Conservation (phyloP, 768 basidiomycete species). For the Mrakia frigida region DNA sequence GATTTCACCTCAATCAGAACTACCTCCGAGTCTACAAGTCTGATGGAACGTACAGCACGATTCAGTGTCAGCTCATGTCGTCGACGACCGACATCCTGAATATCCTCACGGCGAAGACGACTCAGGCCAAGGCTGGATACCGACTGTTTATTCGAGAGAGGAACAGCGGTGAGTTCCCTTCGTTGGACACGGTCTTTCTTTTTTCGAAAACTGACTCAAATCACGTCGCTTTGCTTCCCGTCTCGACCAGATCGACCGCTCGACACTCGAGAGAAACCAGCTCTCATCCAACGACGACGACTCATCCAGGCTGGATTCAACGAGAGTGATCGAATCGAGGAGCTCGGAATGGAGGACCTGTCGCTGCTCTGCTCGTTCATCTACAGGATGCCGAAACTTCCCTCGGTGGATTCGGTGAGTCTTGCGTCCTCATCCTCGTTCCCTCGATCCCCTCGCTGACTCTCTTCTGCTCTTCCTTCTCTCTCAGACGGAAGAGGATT, state of each 20-base stretch:
- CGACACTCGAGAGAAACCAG: constrained; percentile 72
- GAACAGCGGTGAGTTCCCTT: constrained; percentile 47
- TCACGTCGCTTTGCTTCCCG: neutral
- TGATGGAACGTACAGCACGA: constrained; percentile 66
- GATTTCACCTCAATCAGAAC: constrained; percentile 42
- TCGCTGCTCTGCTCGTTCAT: constrained; percentile 83
- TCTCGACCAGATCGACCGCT: constrained; percentile 67
- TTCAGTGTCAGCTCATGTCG: constrained; percentile 58
- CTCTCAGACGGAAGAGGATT: constrained; percentile 65
- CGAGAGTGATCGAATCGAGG: constrained; percentile 67
- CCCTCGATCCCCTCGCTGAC: neutral
- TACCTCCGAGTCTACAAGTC: constrained; percentile 71
- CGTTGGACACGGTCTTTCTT: neutral
- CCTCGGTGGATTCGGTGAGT: constrained; percentile 42
- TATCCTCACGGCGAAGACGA: constrained; percentile 57
- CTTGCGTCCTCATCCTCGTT: neutral
- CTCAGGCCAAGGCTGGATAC: constrained; percentile 39
- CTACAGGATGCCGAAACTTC: constrained; percentile 58
- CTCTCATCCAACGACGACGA: constrained; percentile 73
- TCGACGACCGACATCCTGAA: constrained; percentile 65
- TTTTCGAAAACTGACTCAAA: neutral
- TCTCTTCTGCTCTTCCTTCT: constrained; percentile 53
- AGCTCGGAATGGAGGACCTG: constrained; percentile 70
- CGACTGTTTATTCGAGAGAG: constrained; percentile 53
- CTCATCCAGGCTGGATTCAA: constrained; percentile 83